These are phyloP conservation scores for Porogramme epimiltina DNA, from an alignment of 1,284 basidiomycete genomes.

Conservation along the genomic window DNA sequence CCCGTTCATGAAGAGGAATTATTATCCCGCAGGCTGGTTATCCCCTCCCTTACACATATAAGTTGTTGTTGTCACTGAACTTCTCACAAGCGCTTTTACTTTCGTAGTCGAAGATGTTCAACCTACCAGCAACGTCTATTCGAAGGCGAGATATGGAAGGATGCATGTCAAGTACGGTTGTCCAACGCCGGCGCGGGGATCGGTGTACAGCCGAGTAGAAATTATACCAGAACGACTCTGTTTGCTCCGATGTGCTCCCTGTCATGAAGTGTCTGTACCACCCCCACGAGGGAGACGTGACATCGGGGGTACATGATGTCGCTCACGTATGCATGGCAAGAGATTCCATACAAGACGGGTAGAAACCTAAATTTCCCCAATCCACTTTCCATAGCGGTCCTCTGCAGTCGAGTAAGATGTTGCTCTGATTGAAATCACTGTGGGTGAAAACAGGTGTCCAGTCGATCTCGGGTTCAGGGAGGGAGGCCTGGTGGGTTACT, in stretches of 20 bases:
- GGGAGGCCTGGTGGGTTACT: no score
- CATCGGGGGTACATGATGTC: not conserved
- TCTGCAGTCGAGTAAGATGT: constrained; percentile 19
- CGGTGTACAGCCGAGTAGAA: constrained; percentile 1
- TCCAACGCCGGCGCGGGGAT: no score
- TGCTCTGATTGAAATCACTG: constrained; percentile 24
- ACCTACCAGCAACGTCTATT: no score
- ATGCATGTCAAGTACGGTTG: no score
- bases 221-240: constrained; percentile 9
- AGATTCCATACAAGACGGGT: constrained; percentile 21
- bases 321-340: constrained; percentile 5
- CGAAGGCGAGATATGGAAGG: no score
- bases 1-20: no score
- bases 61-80: no score
- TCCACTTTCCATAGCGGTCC: constrained; percentile 26
- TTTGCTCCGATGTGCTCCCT: not conserved
- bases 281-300: not conserved
- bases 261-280: constrained; percentile 4
- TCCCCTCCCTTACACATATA: no score
- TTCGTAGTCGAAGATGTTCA: no score
- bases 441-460: constrained; percentile 23
- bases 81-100: no score
- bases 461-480: not conserved
- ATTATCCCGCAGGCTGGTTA: no score
- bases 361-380: constrained; percentile 22